Evolutionary conservation across 2,329 filamentous ascomycete genomes (phyloP).

Genomic region (Fusarium sp.): DNA sequence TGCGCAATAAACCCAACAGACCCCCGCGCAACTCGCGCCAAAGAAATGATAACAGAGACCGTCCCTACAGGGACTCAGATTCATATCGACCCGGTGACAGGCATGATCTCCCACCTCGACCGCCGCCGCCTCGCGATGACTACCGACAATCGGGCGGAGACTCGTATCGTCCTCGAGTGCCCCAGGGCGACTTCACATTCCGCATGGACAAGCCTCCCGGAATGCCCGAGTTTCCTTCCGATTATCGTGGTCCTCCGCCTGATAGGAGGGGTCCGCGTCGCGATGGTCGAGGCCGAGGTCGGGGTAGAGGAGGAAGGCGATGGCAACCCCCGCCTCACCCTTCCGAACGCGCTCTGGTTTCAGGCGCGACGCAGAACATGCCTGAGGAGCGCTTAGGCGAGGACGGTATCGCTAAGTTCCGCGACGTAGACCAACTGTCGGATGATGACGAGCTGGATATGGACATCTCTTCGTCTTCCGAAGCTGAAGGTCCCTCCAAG

Average conservation of each 20-base stretch:
- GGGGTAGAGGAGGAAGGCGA: conserved; percentile 48
- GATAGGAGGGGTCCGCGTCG: conserved; percentile 41
- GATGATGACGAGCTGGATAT: conserved; percentile 74
- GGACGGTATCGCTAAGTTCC: conserved; percentile 63
- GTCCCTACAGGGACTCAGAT: conserved; percentile 45
- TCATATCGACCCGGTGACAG: conserved; percentile 49
- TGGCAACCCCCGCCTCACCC: conserved; percentile 57
- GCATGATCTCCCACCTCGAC: conserved; percentile 33
- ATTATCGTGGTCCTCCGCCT: conserved; percentile 33
- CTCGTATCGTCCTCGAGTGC: conserved; percentile 51
- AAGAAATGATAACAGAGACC: conserved; percentile 35
- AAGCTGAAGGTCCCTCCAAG: conserved; percentile 56
- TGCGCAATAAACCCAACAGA: conserved; percentile 16
- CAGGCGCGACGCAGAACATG: conserved; percentile 56
- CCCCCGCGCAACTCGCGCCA: conserved; percentile 28
- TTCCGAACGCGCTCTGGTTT: conserved; percentile 64
- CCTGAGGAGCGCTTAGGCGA: conserved; percentile 62
- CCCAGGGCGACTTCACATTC: conserved; percentile 68
- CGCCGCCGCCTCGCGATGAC: conserved; percentile 40
- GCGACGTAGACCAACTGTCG: conserved; percentile 68
- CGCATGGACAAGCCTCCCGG: conserved; percentile 65
- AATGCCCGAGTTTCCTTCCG: conserved; percentile 53
- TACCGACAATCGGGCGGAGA: conserved; percentile 36
- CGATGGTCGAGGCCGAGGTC: conserved; percentile 44
- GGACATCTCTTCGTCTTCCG: conserved; percentile 65